Base-by-base conservation (phyloP, 768 basidiomycete species). In the Podaxis sp. region DNA sequence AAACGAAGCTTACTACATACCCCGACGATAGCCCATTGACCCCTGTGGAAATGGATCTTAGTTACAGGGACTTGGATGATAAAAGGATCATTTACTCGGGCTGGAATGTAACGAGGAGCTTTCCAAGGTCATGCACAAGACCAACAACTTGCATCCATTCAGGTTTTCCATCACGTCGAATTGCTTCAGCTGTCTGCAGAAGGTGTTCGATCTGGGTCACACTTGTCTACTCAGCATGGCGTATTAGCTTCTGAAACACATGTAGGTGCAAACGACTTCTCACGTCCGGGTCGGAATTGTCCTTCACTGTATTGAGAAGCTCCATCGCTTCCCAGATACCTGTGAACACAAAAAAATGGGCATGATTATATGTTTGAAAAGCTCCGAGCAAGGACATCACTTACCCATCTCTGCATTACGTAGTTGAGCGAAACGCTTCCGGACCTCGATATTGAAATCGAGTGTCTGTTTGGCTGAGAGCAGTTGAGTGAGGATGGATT, bases 21-120 rank as follows among this genome's bases (percentile, higher is more conserved):
- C 52, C 94, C 95, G 30, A 96, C 95, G 54, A 96, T 94, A 66
- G 95, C 94, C 95, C 95, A 96, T 76, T 96, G 94, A 6, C 94
- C 95, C 72, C 61, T 62, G 12, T 13, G n/a, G 20, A n/a, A 48
- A 41, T 20, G n/a, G 22, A 50, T 4, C 58, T 50, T 50, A 50
- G 26, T 13, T 22, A 13, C 22, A 3, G 12, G 22, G 26, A 28
- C 49, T 4, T 12, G 3, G 22, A 50, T 24, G 26, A 8, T 3
- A 8, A 28, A 22, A 20, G 22, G 30, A 15, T 7, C 26, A 40
- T 48, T 41, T 30, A 62, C 61, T 93, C 82, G 2, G 91, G 90
- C 36, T 88, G 90, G 71, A 93, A 94, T 65, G 95, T 82, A 72
- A 87, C 85, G 12, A 96, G 75, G 4, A 96, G 82, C 73, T 96